These are phyloP conservation scores for Camellia granthamiana DNA, from an alignment of 148 eudicot genomes.

Conservation along the genomic window DNA sequence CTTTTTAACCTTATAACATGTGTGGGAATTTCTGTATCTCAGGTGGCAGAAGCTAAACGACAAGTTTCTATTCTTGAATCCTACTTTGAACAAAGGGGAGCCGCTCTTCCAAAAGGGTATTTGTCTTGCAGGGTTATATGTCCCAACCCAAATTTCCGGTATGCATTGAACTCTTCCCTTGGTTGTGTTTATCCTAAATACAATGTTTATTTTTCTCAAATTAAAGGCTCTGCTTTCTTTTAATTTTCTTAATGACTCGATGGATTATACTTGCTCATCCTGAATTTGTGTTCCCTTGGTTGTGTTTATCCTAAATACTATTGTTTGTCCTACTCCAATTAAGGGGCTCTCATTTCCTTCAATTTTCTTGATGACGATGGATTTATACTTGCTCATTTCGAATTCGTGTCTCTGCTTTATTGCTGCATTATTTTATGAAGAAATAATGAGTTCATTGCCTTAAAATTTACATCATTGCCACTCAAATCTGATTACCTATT, in stretches of 20 bases:
- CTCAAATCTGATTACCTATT: not conserved
- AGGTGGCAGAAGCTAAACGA: conserved; percentile 61
- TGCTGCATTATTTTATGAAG: not conserved
- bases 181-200: not conserved
- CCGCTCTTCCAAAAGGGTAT: conserved; percentile 74
- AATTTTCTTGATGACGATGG: conserved; percentile 2
- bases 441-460: not conserved
- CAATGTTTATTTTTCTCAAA: not conserved
- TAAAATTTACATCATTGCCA: not conserved
- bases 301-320: not conserved
- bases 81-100: conserved; percentile 89
- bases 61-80: conserved; percentile 66
- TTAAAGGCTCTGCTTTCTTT: not conserved
- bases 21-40: not conserved
- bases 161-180: conserved; percentile 14
- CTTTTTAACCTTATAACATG: not conserved
- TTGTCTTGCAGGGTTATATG: conserved; percentile 71
- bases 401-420: not conserved
- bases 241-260: not conserved
- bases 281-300: not conserved
- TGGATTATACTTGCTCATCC: conserved; percentile 2
- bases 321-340: not conserved
- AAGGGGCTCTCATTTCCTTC: not conserved
- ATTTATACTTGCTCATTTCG: not conserved
- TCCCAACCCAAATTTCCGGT: conserved; percentile 81